phyloP scores from a whole-genome alignment of 306 rosid genomes.

The Cyamopsis tetragonoloba region DNA sequence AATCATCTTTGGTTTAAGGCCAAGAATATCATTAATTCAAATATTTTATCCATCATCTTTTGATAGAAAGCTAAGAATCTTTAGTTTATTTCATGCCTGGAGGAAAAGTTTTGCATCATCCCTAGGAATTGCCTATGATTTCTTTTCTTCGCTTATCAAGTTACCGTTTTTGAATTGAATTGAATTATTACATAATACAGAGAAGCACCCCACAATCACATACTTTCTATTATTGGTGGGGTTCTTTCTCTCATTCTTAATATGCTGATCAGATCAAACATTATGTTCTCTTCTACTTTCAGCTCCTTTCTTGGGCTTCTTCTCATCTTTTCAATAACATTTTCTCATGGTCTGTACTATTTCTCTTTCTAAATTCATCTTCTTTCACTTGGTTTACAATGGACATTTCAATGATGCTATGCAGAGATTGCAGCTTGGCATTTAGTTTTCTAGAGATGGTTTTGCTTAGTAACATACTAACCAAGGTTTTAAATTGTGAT shows the following conservation, averaged over 20 bases:
- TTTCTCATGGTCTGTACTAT: conserved; percentile 45
- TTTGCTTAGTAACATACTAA: background rate
- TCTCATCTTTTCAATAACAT: conserved; percentile 42
- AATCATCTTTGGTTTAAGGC: conserved; percentile 47
- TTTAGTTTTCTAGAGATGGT: background rate
- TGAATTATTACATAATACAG: conserved; percentile 43
- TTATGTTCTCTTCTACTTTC: conserved; percentile 31
- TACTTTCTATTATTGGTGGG: conserved; percentile 35
- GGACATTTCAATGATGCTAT: background rate
- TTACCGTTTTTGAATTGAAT: conserved; percentile 40
- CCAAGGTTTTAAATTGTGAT: too few relatives aligned
- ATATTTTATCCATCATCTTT: conserved; percentile 12
- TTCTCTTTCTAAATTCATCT: conserved; percentile 1
- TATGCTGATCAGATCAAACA: conserved; percentile 32
- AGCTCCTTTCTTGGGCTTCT: conserved; percentile 38
- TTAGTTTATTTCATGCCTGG: conserved; percentile 36
- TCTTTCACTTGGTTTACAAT: background rate
- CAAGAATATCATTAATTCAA: conserved; percentile 60
- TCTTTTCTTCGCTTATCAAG: conserved; percentile 23
- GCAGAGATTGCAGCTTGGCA: background rate
- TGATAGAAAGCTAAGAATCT: conserved; percentile 46
- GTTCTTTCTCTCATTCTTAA: conserved; percentile 33
- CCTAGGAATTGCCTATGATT: conserved; percentile 1
- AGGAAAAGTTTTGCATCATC: conserved; percentile 56
- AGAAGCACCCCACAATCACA: conserved; percentile 11